Base-by-base conservation (phyloP, 805 yeast genomes). In the Sungouiozyma ichnusensis region DNA sequence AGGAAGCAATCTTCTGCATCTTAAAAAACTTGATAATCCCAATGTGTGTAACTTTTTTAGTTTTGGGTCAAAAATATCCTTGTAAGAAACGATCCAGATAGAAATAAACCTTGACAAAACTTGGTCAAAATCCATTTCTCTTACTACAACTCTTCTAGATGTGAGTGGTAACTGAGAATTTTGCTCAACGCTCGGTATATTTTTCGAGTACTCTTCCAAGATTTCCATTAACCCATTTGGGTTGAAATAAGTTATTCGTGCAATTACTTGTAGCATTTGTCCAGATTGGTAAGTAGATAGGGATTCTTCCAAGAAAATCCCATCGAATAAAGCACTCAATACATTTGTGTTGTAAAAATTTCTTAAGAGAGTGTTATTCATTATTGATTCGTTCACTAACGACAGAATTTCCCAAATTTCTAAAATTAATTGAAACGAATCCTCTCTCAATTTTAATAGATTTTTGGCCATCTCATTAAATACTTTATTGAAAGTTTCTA, bases 61-160 rank as follows among this genome's bases (percentile, higher is more conserved):
- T 45, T 85, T 71, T 1, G 94, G 88, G 52, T 80, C 86, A 35
- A 81, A 83, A 43, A 84, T 72, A 45, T 75, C 74, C 20, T 67
- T 64, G 46, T 72, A 58, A 68, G 76, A 73, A 19, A 68, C 64
- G 34, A 67, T 61, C 66, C 73, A 68, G 14, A 60, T 52, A 3
- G 59, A 50, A 13, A 63, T 31, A 17, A 68, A 57, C 41, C 56
- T 62, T 35, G 45, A 45, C 3, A 65, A 39, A 4, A 60, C 44
- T 5, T 48, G 48, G 14, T 53, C 58, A 36, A 54, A 50, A 8
- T 58, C 35, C 49, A 50, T 51, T 18, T 62, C 66, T 4, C 43
- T 48, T 20, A 33, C 48, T 3, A 62, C 50, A 3, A 48, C 33
- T 33, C 51, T 54, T 36, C 55, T 52, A 14, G 54, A 55, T 0